These are phyloP conservation scores for Blakeslea trispora DNA, from an alignment of 371 early-diverging fungal species.

Conservation along the genomic window DNA sequence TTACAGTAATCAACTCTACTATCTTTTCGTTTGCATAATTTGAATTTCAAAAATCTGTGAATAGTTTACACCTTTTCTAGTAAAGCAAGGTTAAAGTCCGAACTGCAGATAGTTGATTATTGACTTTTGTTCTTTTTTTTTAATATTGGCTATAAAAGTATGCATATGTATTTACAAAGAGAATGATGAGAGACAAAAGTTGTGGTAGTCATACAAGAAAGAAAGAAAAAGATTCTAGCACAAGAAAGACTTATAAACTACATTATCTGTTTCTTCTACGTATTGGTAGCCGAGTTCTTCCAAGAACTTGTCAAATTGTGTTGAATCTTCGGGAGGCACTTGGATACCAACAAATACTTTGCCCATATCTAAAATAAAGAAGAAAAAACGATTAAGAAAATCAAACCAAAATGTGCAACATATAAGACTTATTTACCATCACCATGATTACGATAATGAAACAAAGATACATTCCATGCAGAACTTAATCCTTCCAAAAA, in stretches of 20 bases:
- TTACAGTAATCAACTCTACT: too few species aligned
- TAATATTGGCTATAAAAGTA: too few species aligned
- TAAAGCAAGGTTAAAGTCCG: too few species aligned
- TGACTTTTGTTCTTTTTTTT: too few species aligned
- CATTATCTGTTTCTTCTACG: conserved; percentile 90
- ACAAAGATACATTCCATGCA: conserved; percentile 90
- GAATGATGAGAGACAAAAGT: too few species aligned
- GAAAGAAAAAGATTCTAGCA: conserved; percentile 29
- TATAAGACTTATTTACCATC: conserved; percentile 68
- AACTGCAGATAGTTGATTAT: too few species aligned
- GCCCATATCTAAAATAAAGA: conserved; percentile 72
- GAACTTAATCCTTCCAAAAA: conserved; percentile 78
- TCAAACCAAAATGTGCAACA: too few species aligned
- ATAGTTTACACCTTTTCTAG: too few species aligned
- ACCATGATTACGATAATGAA: conserved; percentile 96
- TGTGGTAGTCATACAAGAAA: too few species aligned
- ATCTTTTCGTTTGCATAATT: too few species aligned
- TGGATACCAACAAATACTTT: conserved; percentile 92
- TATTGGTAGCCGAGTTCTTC: conserved; percentile 77
- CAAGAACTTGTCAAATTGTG: conserved; percentile 71
- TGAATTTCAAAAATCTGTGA: too few species aligned
- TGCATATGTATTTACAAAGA: too few species aligned
- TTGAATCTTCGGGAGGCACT: conserved; percentile 69
- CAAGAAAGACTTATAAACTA: conserved; percentile 80
- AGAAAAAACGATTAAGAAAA: conserved; percentile 3